A percentile compares a stretch with the other conserved stretches of the same genome.
These are phyloP conservation scores for Aegilops sharonensis DNA, from an alignment of 176 grass and related monocot species.

Conservation along the genomic window DNA sequence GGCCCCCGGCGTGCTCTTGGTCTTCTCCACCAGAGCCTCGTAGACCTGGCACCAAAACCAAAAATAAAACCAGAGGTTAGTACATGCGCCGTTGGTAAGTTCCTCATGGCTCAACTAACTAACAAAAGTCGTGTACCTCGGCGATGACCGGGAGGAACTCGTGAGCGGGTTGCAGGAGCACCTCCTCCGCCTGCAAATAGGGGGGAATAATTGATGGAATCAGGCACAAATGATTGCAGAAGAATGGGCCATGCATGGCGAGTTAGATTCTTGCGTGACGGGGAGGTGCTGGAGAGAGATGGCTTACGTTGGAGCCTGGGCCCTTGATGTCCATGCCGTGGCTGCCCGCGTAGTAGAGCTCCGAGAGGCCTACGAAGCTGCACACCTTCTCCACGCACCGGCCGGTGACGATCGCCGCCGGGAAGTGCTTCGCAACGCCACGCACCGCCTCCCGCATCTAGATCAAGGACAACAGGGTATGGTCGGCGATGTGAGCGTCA, in stretches of 20 bases:
- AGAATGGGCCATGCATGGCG: not conserved
- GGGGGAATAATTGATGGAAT: not conserved
- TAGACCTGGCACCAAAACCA: slow-evolving; percentile 35
- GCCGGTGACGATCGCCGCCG: slow-evolving; percentile 80
- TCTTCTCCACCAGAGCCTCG: slow-evolving; percentile 55
- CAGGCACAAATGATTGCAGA: slow-evolving; percentile 14
- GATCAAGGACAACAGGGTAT: not conserved
- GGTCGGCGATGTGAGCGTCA: not conserved
- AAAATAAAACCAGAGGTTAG: not conserved
- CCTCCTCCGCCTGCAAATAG: slow-evolving; percentile 20
- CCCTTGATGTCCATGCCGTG: slow-evolving; percentile 99
- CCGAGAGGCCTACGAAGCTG: slow-evolving; percentile 66
- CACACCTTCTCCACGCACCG: slow-evolving; percentile 78
- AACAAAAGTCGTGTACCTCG: slow-evolving; percentile 39
- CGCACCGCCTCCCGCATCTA: slow-evolving; percentile 86
- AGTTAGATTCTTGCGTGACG: not conserved
- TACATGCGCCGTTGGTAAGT: not conserved
- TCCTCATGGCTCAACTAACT: slow-evolving; percentile 42
- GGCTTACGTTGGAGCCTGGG: slow-evolving; percentile 54
- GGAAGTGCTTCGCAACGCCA: slow-evolving; percentile 61
- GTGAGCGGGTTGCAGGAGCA: slow-evolving; percentile 73
- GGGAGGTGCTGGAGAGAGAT: not conserved
- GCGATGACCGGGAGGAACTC: slow-evolving; percentile 92
- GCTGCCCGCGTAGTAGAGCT: slow-evolving; percentile 94
- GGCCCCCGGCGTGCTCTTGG: slow-evolving; percentile 60